phyloP scores from a whole-genome alignment of 345 rosid genomes.

The Eucalyptus albens region DNA sequence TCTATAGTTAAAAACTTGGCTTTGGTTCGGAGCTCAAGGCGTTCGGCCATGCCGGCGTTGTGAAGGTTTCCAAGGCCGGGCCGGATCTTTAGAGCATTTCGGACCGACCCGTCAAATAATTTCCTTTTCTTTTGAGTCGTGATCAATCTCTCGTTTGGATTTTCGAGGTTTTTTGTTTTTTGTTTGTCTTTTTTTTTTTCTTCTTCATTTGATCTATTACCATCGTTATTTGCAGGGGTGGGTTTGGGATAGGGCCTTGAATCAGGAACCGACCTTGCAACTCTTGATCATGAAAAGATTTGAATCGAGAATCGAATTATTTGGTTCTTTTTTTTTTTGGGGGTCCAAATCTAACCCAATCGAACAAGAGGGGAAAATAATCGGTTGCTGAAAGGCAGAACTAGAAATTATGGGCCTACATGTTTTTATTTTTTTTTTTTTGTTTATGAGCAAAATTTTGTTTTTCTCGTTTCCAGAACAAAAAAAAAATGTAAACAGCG shows the following conservation, averaged over 20 bases:
- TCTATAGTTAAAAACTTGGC: too few relatives aligned
- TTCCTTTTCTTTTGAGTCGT: not conserved
- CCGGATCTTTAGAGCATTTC: not conserved
- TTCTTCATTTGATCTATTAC: not conserved
- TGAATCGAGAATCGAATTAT: too few relatives aligned
- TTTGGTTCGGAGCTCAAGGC: too few relatives aligned
- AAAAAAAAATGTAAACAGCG: too few relatives aligned
- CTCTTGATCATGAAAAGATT: not conserved
- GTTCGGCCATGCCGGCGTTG: not conserved
- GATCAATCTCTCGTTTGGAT: not conserved
- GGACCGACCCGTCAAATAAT: not conserved
- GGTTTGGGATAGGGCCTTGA: not conserved
- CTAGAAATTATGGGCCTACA: not conserved
- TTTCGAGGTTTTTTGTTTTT: not conserved
- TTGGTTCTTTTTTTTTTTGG: too few relatives aligned
- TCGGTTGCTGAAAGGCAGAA: not conserved
- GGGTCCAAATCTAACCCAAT: too few relatives aligned
- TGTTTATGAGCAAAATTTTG: too few relatives aligned
- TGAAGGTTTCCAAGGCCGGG: not conserved
- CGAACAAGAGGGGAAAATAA: too few relatives aligned
- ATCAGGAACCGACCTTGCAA: fast-evolving
- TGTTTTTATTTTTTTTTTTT: too few relatives aligned
- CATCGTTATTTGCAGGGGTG: not conserved
- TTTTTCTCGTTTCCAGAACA: too few relatives aligned
- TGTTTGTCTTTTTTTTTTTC: fast-evolving